Evolutionary conservation across 176 grass and related monocot genomes (phyloP).

Genomic region (Cenchrus purpureus): DNA sequence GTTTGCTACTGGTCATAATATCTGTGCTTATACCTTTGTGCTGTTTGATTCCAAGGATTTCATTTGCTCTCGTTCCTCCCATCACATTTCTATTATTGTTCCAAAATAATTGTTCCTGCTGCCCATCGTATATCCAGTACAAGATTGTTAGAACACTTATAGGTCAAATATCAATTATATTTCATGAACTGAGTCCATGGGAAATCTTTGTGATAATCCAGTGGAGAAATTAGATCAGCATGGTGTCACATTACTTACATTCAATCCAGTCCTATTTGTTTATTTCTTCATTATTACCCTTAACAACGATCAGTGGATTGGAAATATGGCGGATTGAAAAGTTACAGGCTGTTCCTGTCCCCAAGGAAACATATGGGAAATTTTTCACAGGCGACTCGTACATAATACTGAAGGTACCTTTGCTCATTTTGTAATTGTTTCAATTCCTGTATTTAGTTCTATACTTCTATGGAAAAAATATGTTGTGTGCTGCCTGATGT

Average conservation of each 20-base stretch:
- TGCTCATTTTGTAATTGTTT: slow-evolving; percentile 26
- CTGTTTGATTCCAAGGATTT: slow-evolving; percentile 23
- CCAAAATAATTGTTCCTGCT: not conserved
- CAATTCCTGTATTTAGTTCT: slow-evolving; percentile 25
- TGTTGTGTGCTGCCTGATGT: slow-evolving; percentile 17
- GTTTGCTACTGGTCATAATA: slow-evolving; percentile 29
- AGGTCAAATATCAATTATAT: slow-evolving; percentile 2
- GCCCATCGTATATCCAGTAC: not conserved
- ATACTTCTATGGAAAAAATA: slow-evolving; percentile 14
- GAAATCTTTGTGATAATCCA: slow-evolving; percentile 26
- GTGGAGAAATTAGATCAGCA: slow-evolving; percentile 1
- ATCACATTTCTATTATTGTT: not conserved
- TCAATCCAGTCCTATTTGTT: not conserved
- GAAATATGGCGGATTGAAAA: slow-evolving; percentile 99
- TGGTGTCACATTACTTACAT: slow-evolving; percentile 28
- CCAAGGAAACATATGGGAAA: slow-evolving; percentile 78
- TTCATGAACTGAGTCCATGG: slow-evolving; percentile 11
- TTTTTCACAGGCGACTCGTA: slow-evolving; percentile 95
- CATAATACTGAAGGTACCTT: slow-evolving; percentile 85
- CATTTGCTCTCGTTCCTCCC: slow-evolving; percentile 7
- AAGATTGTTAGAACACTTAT: not conserved
- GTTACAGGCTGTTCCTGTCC: slow-evolving; percentile 71
- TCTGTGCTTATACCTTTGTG: not conserved
- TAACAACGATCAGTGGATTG: slow-evolving; percentile 77
- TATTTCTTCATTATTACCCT: slow-evolving; percentile 46